Evolutionary conservation across 2,329 filamentous ascomycete genomes (phyloP).

Genomic region (Metarhizium sp.): DNA sequence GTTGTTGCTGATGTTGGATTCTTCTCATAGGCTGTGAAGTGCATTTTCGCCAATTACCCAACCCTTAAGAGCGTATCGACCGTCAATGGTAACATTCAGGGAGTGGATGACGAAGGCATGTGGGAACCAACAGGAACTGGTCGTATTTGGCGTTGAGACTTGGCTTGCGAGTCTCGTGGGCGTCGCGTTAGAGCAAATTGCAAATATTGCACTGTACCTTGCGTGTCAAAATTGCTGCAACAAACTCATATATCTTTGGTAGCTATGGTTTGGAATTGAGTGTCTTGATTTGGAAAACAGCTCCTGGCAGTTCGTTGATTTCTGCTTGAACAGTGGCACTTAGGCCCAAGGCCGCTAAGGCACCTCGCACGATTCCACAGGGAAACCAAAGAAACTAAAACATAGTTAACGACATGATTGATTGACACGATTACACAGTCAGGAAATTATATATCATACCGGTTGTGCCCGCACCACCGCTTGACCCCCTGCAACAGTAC

Average conservation of each 20-base stretch:
- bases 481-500: slow-evolving; percentile 65
- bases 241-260: neutral
- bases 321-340: slow-evolving; percentile 87
- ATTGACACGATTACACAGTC: too few species aligned
- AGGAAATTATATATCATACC: slow-evolving; percentile 39
- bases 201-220: neutral
- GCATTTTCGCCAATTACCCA: slow-evolving; percentile 9
- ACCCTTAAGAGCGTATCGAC: neutral
- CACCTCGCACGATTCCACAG: slow-evolving; percentile 83
- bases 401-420: neutral
- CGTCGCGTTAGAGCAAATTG: neutral
- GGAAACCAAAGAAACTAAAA: slow-evolving; percentile 86
- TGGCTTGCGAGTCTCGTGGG: neutral
- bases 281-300: slow-evolving; percentile 94
- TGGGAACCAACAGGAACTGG: neutral
- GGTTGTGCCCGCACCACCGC: slow-evolving; percentile 68
- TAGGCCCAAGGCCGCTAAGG: slow-evolving; percentile 86
- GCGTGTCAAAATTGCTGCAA: neutral
- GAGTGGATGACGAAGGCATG: neutral
- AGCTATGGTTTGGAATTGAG: slow-evolving; percentile 53
- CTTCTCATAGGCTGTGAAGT: slow-evolving; percentile 28
- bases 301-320: slow-evolving; percentile 73
- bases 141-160: neutral
- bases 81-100: neutral
- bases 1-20: slow-evolving; percentile 26